Conservation (phyloP, 176 grass and related monocot genomes). For the Echinochloa phyllopogon region DNA sequence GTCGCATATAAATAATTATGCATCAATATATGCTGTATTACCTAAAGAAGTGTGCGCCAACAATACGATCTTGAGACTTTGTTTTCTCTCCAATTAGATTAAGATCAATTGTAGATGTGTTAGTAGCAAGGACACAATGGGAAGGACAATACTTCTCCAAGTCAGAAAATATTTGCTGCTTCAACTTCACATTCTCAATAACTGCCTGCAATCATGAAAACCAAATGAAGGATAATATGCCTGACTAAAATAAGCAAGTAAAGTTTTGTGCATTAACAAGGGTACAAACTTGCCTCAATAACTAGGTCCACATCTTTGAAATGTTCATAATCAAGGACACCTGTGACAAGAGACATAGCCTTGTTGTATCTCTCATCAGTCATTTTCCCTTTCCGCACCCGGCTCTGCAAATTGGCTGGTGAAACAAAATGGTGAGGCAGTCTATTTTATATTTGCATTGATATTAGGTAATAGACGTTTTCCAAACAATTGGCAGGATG, state of each 20-base stretch:
- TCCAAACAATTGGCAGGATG: background rate
- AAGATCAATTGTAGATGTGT: conserved; percentile 96
- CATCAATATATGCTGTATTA: conserved; percentile 44
- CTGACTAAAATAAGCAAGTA: background rate
- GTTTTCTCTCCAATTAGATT: conserved; percentile 92
- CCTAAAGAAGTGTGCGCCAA: conserved; percentile 97
- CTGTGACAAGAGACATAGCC: conserved; percentile 74
- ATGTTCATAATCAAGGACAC: conserved; percentile 77
- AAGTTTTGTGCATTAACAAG: background rate
- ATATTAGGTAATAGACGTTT: conserved; percentile 17
- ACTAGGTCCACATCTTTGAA: conserved; percentile 89
- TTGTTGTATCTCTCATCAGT: conserved; percentile 71
- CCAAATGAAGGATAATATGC: conserved; percentile 6
- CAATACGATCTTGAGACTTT: conserved; percentile 76
- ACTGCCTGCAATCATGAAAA: conserved; percentile 63
- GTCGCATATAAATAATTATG: background rate
- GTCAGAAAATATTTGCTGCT: conserved; percentile 91
- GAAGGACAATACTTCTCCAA: conserved; percentile 81
- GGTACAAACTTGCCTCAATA: conserved; percentile 69
- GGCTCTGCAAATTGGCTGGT: conserved; percentile 82
- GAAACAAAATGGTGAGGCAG: conserved; percentile 38
- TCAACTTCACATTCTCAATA: conserved; percentile 85
- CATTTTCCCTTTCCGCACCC: conserved; percentile 91
- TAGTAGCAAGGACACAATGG: conserved; percentile 88
- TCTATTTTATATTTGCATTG: background rate